Conservation (phyloP, 208 protist species). For the Porcisia hertigi region DNA sequence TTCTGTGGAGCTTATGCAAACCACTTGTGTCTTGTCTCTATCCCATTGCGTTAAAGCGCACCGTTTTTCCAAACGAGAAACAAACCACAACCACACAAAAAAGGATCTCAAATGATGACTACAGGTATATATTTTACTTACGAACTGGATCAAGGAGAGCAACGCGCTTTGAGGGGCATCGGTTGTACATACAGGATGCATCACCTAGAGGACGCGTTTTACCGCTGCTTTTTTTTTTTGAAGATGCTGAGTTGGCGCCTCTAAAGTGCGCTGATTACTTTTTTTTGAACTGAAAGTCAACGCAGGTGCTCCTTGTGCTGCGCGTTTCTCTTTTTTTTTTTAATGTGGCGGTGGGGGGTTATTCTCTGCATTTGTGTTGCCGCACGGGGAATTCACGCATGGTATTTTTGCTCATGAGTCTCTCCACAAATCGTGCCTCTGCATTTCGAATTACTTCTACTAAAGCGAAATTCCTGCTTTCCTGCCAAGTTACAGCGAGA, state of each 20-base stretch:
- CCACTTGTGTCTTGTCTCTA: conserved; percentile 10
- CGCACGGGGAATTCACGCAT: background rate
- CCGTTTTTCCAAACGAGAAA: too few relatives aligned
- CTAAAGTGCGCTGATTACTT: background rate
- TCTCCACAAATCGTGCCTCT: background rate
- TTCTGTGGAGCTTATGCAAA: conserved; percentile 6
- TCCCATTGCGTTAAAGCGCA: background rate
- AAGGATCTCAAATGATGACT: too few relatives aligned
- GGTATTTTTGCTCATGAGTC: background rate
- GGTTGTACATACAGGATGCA: too few relatives aligned
- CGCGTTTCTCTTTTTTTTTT: background rate
- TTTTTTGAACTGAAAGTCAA: too few relatives aligned
- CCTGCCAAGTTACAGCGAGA: background rate
- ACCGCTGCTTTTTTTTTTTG: background rate
- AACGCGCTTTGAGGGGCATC: background rate
- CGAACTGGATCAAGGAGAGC: too few relatives aligned
- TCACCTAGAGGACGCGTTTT: background rate
- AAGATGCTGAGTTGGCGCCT: background rate
- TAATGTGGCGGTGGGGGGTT: too few relatives aligned
- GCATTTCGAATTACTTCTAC: too few relatives aligned
- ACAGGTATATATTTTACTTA: background rate
- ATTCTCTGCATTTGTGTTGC: too few relatives aligned
- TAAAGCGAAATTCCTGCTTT: too few relatives aligned
- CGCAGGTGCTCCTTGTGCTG: background rate
- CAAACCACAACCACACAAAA: too few relatives aligned